These are phyloP conservation scores for Chaetoscypha palmicola DNA, from an alignment of 2,329 filamentous ascomycete species.

Conservation along the genomic window DNA sequence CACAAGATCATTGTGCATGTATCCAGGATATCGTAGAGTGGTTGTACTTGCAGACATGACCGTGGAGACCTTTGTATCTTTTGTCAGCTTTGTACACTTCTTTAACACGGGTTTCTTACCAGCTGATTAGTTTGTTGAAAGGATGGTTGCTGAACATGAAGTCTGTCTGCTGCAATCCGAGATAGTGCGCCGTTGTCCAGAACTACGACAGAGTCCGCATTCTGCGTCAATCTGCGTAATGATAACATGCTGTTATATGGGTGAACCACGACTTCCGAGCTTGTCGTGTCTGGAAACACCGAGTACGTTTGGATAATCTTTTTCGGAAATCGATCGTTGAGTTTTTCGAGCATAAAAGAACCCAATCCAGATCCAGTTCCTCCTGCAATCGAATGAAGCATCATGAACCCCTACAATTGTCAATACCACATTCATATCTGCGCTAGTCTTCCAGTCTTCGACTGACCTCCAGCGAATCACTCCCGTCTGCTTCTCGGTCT, in stretches of 20 bases:
- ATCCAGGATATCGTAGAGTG: slow-evolving; percentile 91
- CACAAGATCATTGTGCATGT: slow-evolving; percentile 99
- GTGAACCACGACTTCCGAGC: slow-evolving; percentile 84
- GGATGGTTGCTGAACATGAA: slow-evolving; percentile 91
- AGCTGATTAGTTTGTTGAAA: slow-evolving; percentile 98
- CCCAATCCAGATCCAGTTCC: slow-evolving; percentile 95
- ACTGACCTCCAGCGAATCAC: slow-evolving; percentile 76
- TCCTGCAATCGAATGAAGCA: slow-evolving; percentile 95
- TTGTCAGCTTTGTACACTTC: slow-evolving; percentile 9
- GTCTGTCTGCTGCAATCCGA: slow-evolving; percentile 84
- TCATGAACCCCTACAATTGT: slow-evolving; percentile 76
- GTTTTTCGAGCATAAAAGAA: slow-evolving; percentile 85
- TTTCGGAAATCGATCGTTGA: slow-evolving; percentile 97
- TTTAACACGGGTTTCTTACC: slow-evolving; percentile 37
- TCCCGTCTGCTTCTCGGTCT: slow-evolving; percentile 94
- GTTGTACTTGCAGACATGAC: slow-evolving; percentile 99
- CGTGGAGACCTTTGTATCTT: slow-evolving; percentile 63
- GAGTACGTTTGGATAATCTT: slow-evolving; percentile 99
- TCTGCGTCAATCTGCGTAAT: slow-evolving; percentile 85
- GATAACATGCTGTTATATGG: slow-evolving; percentile 96
- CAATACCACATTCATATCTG: no score
- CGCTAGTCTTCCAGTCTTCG: neutral
- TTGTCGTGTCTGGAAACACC: slow-evolving; percentile 91
- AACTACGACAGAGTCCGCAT: slow-evolving; percentile 95
- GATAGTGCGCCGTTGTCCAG: slow-evolving; percentile 92